Base-by-base conservation (phyloP, 192 early-diverging fungal genomes). In the Blastocladiella britannica region DNA sequence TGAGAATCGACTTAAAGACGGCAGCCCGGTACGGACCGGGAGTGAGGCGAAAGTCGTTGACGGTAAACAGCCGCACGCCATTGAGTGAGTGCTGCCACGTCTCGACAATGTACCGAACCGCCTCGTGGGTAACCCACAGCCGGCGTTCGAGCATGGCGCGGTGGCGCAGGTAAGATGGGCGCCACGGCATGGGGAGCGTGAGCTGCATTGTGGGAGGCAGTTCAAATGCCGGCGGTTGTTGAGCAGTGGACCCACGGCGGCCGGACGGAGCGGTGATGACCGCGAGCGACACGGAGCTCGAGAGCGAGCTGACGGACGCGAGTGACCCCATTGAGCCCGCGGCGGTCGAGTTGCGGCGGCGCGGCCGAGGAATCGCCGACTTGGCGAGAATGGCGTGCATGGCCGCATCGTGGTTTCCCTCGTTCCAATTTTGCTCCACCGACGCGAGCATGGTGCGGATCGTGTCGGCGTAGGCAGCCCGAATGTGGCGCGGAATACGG, bases 151-250 rank as follows among this genome's bases (percentile, higher is more conserved):
- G 54, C 54, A 69, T 73, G 7, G 57, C 53, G 47, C 61, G 60
- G 56, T 67, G 73, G 26, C 76, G 67, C 18, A 71, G 54, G 59
- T 65, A 80, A 0, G 62, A 53, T 30, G 61, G 54, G 23, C 66
- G 29, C 76, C 76, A 80, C 7, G 66, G 62, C 2, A 68, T 62
- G 15, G 75, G 75, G 52, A 77, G 69, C 12, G 69, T 64, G 59
- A 65, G 71, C 51, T 68, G 63, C 52, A 75, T 64, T 55, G 75
- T 63, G 12, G 53, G 52, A 59, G 68, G 67, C 4, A 64, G 70
- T 6, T 47, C 37, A 0, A 47, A 9, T 2, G 37, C 15, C 37
- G 37, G 37, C 37, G 37, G 15, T 20, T 2, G 15, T 47, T 20
- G 37, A 47, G 2, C 15, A 9, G 15, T 9, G 2, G 37, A 47